Evolutionary conservation across 345 rosid species (phyloP).

Genomic region (Nephelium lappaceum): DNA sequence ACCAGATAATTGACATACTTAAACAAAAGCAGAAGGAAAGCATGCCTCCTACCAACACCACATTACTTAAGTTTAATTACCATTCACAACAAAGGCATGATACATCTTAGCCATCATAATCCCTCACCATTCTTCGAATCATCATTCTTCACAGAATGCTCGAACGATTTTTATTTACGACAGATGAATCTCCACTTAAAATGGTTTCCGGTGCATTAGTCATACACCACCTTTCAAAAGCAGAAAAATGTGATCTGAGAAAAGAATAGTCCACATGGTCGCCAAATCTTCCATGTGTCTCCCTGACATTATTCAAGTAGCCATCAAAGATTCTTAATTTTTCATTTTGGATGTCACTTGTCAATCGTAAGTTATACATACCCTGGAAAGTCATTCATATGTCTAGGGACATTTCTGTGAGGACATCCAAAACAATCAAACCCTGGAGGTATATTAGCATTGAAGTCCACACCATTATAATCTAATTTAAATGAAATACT

Average conservation of each 20-base stretch:
- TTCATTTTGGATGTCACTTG: not conserved
- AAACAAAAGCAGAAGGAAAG: too few relatives aligned
- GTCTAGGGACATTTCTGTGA: not conserved
- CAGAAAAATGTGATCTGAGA: too few relatives aligned
- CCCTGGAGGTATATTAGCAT: not conserved
- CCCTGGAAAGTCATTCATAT: not conserved
- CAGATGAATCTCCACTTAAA: not conserved
- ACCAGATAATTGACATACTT: too few relatives aligned
- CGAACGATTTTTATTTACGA: not conserved
- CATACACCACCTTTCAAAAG: too few relatives aligned
- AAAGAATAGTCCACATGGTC: not conserved
- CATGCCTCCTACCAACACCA: too few relatives aligned
- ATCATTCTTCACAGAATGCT: not conserved
- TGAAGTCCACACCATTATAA: not conserved
- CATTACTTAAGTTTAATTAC: too few relatives aligned
- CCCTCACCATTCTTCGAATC: too few relatives aligned
- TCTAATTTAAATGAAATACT: too few relatives aligned
- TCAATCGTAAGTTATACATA: too few relatives aligned
- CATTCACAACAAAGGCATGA: too few relatives aligned
- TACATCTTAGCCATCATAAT: not conserved
- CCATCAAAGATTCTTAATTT: too few relatives aligned
- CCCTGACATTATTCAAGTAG: not conserved
- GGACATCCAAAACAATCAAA: not conserved
- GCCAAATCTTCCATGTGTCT: not conserved
- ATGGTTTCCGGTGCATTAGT: conserved; percentile 1